A percentile compares a stretch with the other conserved stretches of the same genome.
Evolutionary conservation across 306 rosid species (phyloP).

Genomic region (Crataegus laevigata): DNA sequence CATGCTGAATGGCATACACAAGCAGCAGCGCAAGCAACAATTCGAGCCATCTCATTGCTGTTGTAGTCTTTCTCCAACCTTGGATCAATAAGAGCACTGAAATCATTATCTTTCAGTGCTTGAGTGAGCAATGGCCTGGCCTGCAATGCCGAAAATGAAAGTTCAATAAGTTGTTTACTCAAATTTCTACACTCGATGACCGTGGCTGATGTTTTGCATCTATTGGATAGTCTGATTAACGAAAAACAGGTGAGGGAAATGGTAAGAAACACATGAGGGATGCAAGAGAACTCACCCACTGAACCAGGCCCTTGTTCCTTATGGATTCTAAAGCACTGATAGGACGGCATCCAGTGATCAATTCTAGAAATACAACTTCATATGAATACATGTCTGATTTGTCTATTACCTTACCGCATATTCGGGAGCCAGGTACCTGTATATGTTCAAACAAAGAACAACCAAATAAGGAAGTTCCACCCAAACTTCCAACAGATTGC

Average conservation of each 20-base stretch:
- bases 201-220: too few species aligned
- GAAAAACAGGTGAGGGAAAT: neutral
- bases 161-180: neutral
- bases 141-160: neutral
- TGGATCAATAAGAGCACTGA: conserved; percentile 15
- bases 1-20: conserved; percentile 23
- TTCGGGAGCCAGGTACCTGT: conserved; percentile 26
- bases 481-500: neutral
- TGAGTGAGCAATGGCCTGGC: conserved; percentile 27
- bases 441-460: neutral
- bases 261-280: neutral
- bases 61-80: conserved; percentile 10
- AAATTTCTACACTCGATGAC: neutral
- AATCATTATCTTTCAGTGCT: conserved; percentile 10
- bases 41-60: conserved; percentile 15
- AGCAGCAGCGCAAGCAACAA: conserved; percentile 19
- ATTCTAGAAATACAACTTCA: conserved; percentile 22
- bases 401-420: conserved; percentile 23
- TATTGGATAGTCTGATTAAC: neutral
- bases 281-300: conserved; percentile 16
- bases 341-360: conserved; percentile 19
- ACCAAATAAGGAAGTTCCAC: neutral
- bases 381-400: conserved; percentile 26
- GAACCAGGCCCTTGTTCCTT: conserved; percentile 16
- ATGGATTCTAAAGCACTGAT: neutral